These are phyloP conservation scores for Pichia nakasei DNA, from an alignment of 805 yeast species.

Conservation along the genomic window DNA sequence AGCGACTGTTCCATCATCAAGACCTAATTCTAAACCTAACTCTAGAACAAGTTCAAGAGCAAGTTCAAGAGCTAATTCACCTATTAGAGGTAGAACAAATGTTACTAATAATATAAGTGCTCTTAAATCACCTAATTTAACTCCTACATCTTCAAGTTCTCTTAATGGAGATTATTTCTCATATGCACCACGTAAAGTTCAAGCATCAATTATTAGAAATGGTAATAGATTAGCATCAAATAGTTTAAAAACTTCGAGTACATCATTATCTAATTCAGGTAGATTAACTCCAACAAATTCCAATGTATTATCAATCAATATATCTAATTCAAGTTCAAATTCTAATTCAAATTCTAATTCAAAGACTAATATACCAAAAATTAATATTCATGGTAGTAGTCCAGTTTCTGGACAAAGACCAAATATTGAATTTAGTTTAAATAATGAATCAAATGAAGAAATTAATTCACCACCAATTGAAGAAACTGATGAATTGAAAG, in stretches of 20 bases:
- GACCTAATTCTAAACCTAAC: background rate
- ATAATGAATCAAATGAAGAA: background rate
- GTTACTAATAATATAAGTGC: background rate
- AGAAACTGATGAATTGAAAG: background rate
- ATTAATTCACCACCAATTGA: background rate
- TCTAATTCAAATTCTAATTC: no score
- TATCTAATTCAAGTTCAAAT: background rate
- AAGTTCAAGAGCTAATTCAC: conserved; percentile 11
- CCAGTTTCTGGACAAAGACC: conserved; percentile 1
- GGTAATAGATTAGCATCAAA: conserved; percentile 9
- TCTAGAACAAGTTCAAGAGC: conserved; percentile 7
- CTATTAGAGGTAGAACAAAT: background rate
- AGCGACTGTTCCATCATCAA: background rate
- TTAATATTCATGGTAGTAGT: conserved; percentile 25
- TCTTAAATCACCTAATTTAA: conserved; percentile 5
- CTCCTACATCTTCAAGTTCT: conserved; percentile 3
- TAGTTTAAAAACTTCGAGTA: background rate
- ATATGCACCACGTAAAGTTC: conserved; percentile 10
- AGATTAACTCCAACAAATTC: conserved; percentile 6
- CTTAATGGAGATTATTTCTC: conserved; percentile 11
- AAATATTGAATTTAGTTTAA: background rate
- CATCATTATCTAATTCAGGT: background rate
- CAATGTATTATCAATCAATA: background rate
- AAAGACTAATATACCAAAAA: background rate
- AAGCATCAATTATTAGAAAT: conserved; percentile 9